Base-by-base conservation (phyloP, 768 basidiomycete genomes). In the Candolleomyces aberdarensis region DNA sequence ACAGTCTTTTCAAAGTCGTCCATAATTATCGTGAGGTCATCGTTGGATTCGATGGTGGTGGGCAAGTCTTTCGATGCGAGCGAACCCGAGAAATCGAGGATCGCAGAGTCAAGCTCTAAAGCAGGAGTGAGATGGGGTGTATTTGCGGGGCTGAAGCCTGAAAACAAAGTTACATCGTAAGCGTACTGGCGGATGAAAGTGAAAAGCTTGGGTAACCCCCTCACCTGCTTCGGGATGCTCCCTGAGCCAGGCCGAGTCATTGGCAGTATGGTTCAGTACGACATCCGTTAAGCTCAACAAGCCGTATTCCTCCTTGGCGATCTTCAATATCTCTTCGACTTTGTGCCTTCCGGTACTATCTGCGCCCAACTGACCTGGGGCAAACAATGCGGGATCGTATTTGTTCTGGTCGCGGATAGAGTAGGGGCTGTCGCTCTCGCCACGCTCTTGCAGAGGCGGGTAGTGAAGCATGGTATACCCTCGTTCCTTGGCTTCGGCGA, bases 401-500 rank as follows among this genome's bases (percentile, higher is more conserved):
- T 75, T 82, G 58, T 86, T 76, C 76, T 99, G 97, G 70, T 96
- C 86, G 58, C 85, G 85, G 68, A 98, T 94, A 17, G 93, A 96
- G 74, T 98, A 99, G 0, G 97, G 97, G 66, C 92, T 95, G 63
- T 91, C 84, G 64, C 91, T 93, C 64, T 85, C 83, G 20, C 97
- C 97, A 39, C 96, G 80, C 70, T 92, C 89, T 74, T 99, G 96
- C 6, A 99, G 78, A 0, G 97, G 97, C 0, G 96, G 92, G 80
- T 91, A 99, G 70, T 99, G 97, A 47, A 99, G 77, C 94, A 98
- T 97, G 56, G 96, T 99, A 78, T 99, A 99, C 0, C 97, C 96
- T 52, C 96, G 81, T 57, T 92, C 82, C 56, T 87, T 85, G 11
- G 94, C 91, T 74, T 96, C 94, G 53, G 83, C 80, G 65, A 97